Percentiles rank a stretch among this genome's conserved stretches.
Conservation (phyloP, 2,329 filamentous ascomycete genomes). For the Phialocephala sp. region DNA sequence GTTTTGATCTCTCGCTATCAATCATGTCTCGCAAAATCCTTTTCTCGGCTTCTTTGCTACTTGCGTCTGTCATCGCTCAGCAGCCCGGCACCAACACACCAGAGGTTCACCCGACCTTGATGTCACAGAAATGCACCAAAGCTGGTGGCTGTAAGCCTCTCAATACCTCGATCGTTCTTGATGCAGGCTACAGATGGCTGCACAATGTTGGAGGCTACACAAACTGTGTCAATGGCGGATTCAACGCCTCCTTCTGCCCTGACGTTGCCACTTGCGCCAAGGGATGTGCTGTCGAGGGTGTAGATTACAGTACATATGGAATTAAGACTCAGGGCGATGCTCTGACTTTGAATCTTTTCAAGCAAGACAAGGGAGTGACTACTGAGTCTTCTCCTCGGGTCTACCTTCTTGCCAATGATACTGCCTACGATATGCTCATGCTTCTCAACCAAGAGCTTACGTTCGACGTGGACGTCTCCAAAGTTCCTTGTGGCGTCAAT, state of each 20-base stretch:
- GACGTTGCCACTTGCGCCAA: conserved; percentile 55
- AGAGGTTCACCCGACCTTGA: conserved; percentile 57
- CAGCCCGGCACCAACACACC: conserved; percentile 23
- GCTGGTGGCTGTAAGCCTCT: conserved; percentile 53
- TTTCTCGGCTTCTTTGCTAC: conserved; percentile 12
- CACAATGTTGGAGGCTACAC: conserved; percentile 39
- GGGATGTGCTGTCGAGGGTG: conserved; percentile 60
- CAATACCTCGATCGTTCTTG: conserved; percentile 56
- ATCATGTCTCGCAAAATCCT: conserved; percentile 6
- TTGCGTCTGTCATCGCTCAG: conserved; percentile 22
- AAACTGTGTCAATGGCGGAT: conserved; percentile 42
- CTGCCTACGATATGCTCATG: conserved; percentile 68
- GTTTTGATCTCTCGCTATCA: not conserved
- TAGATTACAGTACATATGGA: conserved; percentile 53
- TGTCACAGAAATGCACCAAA: conserved; percentile 58
- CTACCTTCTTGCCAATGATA: conserved; percentile 35
- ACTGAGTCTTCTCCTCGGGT: conserved; percentile 47
- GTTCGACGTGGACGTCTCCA: conserved; percentile 73
- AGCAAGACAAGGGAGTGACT: conserved; percentile 22
- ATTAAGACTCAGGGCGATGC: conserved; percentile 46
- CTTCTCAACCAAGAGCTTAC: conserved; percentile 71
- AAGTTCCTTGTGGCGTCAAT: conserved; percentile 72
- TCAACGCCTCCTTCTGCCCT: conserved; percentile 53
- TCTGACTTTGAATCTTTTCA: conserved; percentile 45
- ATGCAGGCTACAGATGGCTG: conserved; percentile 50